A percentile compares a stretch with the other conserved stretches of the same genome.
Conservation (phyloP, 208 protist genomes). For the Leishmania aethiopica region DNA sequence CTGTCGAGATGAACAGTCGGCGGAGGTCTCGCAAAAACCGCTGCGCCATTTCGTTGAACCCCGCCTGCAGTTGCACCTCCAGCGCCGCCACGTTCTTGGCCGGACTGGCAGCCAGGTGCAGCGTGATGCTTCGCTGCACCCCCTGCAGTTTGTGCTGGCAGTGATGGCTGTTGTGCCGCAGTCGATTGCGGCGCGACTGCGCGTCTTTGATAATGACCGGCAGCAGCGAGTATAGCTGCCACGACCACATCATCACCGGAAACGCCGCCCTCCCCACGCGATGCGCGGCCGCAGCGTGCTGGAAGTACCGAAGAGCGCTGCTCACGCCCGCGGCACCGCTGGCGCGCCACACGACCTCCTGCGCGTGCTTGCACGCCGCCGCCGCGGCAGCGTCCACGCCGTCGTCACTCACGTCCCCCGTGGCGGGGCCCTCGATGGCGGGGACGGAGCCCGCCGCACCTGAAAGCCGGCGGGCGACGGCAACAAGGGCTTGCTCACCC, state of each 20-base stretch:
- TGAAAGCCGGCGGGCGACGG: background rate
- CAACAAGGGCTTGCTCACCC: background rate
- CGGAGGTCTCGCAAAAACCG: slow-evolving; percentile 58
- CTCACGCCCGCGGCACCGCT: slow-evolving; percentile 51
- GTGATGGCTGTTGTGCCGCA: slow-evolving; percentile 16
- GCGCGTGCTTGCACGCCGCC: slow-evolving; percentile 43
- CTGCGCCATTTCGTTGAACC: slow-evolving; percentile 32
- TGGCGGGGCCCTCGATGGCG: background rate
- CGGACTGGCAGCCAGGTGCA: slow-evolving; percentile 29
- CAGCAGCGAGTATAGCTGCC: slow-evolving; percentile 50
- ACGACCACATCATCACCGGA: slow-evolving; percentile 63
- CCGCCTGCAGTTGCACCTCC: slow-evolving; percentile 30
- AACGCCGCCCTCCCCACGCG: slow-evolving; percentile 39
- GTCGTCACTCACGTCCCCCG: background rate
- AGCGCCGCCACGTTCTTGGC: slow-evolving; percentile 20
- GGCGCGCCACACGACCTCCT: slow-evolving; percentile 43
- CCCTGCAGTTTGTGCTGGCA: slow-evolving; percentile 8
- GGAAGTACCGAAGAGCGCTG: slow-evolving; percentile 38
- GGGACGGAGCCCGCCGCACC: background rate
- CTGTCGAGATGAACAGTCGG: slow-evolving; percentile 28
- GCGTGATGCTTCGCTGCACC: slow-evolving; percentile 26
- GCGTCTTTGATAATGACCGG: slow-evolving; percentile 19
- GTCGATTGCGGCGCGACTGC: slow-evolving; percentile 10
- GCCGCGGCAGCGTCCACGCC: background rate
- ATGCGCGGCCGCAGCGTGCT: slow-evolving; percentile 40